Percentiles rank a stretch among this genome's conserved stretches.
Conservation (phyloP, 768 basidiomycete species). For the Lentinus tigrinus region DNA sequence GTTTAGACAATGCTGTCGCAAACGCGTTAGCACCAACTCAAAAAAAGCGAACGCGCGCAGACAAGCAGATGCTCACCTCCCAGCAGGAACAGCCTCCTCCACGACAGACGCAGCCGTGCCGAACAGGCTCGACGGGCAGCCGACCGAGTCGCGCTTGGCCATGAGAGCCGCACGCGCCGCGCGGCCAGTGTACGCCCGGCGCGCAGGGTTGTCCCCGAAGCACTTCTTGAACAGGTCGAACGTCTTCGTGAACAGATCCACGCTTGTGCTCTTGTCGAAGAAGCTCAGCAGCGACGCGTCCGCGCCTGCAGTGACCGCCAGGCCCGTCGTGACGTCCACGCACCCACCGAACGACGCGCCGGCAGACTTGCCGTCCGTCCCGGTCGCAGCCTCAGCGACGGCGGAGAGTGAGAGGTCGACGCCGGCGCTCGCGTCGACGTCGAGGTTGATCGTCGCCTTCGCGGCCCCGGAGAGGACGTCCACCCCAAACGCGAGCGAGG, state of each 20-base stretch:
- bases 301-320: constrained; percentile 21
- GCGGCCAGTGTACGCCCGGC: constrained; percentile 11
- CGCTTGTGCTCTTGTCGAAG: constrained; percentile 18
- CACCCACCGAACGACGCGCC: constrained; percentile 17
- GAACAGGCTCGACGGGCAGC: constrained; percentile 2
- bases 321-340: constrained; percentile 22
- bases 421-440: constrained; percentile 32
- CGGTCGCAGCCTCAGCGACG: not conserved
- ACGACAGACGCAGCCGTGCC: constrained; percentile 2
- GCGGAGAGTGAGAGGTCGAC: constrained; percentile 28
- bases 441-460: constrained; percentile 40
- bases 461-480: constrained; percentile 37
- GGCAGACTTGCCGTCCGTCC: constrained; percentile 12
- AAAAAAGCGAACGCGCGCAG: too few species aligned
- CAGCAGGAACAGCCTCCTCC: constrained; percentile 6
- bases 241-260: constrained; percentile 21
- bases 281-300: constrained; percentile 23
- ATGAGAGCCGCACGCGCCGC: not conserved
- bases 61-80: not conserved
- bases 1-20: not conserved
- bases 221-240: constrained; percentile 28
- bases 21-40: not conserved
- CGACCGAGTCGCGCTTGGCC: not conserved
- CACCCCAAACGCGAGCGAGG: constrained; percentile 45
- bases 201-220: constrained; percentile 16